phyloP scores from a whole-genome alignment of 805 yeast genomes.

The Priceomyces castillae region DNA sequence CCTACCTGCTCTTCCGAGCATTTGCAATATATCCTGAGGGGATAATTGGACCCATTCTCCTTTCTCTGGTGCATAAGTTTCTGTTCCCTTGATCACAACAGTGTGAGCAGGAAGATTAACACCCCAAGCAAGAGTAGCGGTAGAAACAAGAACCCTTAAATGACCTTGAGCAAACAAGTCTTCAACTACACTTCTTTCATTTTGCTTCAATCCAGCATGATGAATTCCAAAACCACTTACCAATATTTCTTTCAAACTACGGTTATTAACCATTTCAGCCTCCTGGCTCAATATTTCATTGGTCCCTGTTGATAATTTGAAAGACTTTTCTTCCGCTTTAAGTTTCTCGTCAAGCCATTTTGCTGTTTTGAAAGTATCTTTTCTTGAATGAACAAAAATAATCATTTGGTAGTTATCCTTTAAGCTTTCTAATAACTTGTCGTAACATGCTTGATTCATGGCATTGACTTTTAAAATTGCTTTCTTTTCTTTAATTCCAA shows the following conservation, averaged over 20 bases:
- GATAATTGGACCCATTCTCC: slow-evolving; percentile 90
- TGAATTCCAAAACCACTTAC: slow-evolving; percentile 82
- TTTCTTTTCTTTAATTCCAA: slow-evolving; percentile 82
- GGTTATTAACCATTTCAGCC: slow-evolving; percentile 52
- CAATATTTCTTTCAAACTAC: slow-evolving; percentile 55
- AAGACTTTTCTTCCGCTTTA: slow-evolving; percentile 50
- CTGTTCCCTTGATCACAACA: slow-evolving; percentile 90
- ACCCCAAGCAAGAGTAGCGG: slow-evolving; percentile 97
- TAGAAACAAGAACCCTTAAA: slow-evolving; percentile 78
- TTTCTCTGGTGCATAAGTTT: slow-evolving; percentile 84
- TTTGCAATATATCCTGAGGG: slow-evolving; percentile 91
- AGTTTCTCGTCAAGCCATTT: slow-evolving; percentile 64
- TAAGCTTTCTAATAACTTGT: slow-evolving; percentile 57
- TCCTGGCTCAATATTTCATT: slow-evolving; percentile 63
- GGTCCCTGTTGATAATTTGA: slow-evolving; percentile 54
- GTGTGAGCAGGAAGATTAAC: slow-evolving; percentile 95
- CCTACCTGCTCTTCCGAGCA: slow-evolving; percentile 98
- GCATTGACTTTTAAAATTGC: slow-evolving; percentile 76
- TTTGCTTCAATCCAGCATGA: slow-evolving; percentile 81
- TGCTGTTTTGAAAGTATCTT: slow-evolving; percentile 86
- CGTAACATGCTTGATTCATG: slow-evolving; percentile 88
- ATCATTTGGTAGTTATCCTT: slow-evolving; percentile 74
- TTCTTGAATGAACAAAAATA: slow-evolving; percentile 90
- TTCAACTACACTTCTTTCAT: slow-evolving; percentile 75
- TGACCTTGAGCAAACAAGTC: slow-evolving; percentile 87